Evolutionary conservation across 139 green algal genomes (phyloP), one percentile per base, ranked within the genome.

Genomic region (Microglena sp.): DNA sequence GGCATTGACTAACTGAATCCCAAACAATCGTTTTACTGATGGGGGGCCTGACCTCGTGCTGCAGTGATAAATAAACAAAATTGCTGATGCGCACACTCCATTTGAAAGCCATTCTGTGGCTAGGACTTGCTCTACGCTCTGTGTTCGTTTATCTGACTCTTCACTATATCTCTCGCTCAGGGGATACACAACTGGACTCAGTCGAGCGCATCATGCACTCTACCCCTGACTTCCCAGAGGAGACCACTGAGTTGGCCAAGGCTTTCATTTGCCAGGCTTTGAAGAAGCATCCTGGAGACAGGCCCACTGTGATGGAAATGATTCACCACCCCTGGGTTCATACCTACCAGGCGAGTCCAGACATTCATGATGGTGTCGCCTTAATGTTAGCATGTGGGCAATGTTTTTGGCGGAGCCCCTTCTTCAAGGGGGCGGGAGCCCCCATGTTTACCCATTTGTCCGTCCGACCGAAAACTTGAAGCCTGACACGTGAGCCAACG

Each of bases 261-360:
- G 50, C 62, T 29, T 77, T 77, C 54, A 70, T 77, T 11, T 50
- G 40, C 66, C 68, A 82, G 79, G 74, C 75, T 5, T 67, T 86
- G 55, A 77, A 78, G 45, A 86, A 86, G 70, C 71, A 86, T 56
- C 79, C 79, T 1, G 70, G 58, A 4, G 70, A 81, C 45, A 66
- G 79, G 4, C 79, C 79, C 55, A 82, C 64, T 21, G 65, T 81
- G 30, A 77, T 86, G 55, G 79, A 86, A 50, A 78, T 86, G 79
- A 54, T 86, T 67, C 79, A 86, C 62, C 69, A 86, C 57, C 72
- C 79, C 22, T 86, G 79, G 79, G 66, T 86, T 26, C 60, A 34
- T 7, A 66, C 69, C 1, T 81, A 74, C 69, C 69, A 77, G 74
- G 66, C 66, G 44, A n/a, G 64, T 59, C 11, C 50, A 27, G 26